phyloP scores from a whole-genome alignment of 257 asterid species.

The Petunia axillaris region DNA sequence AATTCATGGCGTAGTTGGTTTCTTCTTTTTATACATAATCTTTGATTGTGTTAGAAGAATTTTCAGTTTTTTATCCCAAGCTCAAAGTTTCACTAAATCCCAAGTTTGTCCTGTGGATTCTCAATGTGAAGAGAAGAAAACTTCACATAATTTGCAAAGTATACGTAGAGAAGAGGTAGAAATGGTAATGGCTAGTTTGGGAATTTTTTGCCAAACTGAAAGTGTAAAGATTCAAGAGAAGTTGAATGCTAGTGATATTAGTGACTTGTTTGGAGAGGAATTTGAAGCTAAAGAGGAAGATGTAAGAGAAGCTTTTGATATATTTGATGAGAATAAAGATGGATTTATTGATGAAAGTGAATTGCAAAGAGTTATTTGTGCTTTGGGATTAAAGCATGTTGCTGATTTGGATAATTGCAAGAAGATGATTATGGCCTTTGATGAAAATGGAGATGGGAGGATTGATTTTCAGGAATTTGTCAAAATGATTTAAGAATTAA shows the following conservation, averaged over 20 bases:
- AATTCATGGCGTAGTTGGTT: constrained; percentile 38
- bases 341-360: constrained; percentile 79
- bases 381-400: constrained; percentile 64
- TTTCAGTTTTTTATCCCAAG: constrained; percentile 27
- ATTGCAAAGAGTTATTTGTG: constrained; percentile 57
- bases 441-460: constrained; percentile 67
- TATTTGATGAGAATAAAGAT: constrained; percentile 68
- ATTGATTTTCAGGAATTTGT: constrained; percentile 68
- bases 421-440: constrained; percentile 68
- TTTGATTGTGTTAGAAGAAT: constrained; percentile 34
- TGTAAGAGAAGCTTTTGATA: constrained; percentile 64
- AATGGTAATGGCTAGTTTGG: constrained; percentile 52
- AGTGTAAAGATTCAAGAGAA: constrained; percentile 34
- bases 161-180: constrained; percentile 52
- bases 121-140: background rate
- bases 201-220: constrained; percentile 36
- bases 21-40: constrained; percentile 37
- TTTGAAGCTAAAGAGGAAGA: constrained; percentile 49
- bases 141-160: constrained; percentile 18
- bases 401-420: constrained; percentile 51
- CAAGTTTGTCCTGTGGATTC: background rate
- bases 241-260: constrained; percentile 37
- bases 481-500: constrained; percentile 25
- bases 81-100: background rate
- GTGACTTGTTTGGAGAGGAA: constrained; percentile 53